phyloP scores from a whole-genome alignment of 2,329 filamentous ascomycete species.

The Didymella lethalis region DNA sequence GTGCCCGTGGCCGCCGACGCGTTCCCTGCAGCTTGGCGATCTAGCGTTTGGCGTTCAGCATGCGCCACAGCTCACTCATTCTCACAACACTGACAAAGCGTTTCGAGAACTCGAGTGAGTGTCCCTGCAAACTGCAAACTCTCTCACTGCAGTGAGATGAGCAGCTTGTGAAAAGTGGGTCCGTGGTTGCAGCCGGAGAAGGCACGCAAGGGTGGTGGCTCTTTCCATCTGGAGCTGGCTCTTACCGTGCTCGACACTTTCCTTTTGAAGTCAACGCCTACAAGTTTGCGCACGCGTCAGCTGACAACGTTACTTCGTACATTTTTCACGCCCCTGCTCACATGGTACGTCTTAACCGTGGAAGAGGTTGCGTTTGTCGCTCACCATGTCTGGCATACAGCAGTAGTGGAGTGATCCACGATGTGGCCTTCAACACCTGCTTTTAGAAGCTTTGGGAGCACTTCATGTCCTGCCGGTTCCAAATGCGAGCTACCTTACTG shows the following conservation, averaged over 20 bases:
- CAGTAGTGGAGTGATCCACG: slow-evolving; percentile 7
- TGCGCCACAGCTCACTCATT: slow-evolving; percentile 8
- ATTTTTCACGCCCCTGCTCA: slow-evolving; percentile 4
- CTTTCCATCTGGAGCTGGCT: background rate
- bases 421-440: slow-evolving; percentile 45
- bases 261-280: background rate
- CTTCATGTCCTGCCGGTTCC: slow-evolving; percentile 60
- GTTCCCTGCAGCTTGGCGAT: slow-evolving; percentile 22
- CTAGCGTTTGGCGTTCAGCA: slow-evolving; percentile 4
- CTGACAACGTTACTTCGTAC: background rate
- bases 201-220: background rate
- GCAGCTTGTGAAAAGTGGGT: background rate
- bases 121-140: background rate
- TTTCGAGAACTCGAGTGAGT: background rate
- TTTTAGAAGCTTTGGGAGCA: slow-evolving; percentile 36
- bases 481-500: slow-evolving; percentile 63
- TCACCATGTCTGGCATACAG: slow-evolving; percentile 7
- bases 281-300: slow-evolving; percentile 1
- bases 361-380: slow-evolving; percentile 1
- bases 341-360: slow-evolving; percentile 15
- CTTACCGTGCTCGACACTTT: slow-evolving; percentile 1
- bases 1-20: slow-evolving; percentile 9
- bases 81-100: slow-evolving; percentile 1
- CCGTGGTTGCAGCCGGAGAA: background rate
- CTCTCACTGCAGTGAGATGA: background rate